Conservation (phyloP, 2,329 filamentous ascomycete species). For the Fusarium mangiferae region DNA sequence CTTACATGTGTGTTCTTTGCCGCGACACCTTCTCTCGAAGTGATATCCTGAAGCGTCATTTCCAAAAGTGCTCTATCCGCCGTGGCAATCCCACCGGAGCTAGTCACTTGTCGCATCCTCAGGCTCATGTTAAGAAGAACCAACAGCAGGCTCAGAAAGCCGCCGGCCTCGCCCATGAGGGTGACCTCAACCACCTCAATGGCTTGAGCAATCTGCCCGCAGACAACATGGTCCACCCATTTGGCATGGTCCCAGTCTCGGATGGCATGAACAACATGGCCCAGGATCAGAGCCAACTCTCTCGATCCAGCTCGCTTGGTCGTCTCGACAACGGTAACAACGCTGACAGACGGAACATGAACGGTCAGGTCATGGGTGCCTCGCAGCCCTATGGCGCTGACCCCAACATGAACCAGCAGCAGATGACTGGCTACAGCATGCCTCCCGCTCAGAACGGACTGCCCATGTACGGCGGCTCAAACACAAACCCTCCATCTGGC, state of each 20-base stretch:
- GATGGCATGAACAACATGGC: constrained; percentile 69
- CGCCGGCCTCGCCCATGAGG: constrained; percentile 62
- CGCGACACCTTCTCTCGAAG: constrained; percentile 97
- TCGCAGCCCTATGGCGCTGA: constrained; percentile 68
- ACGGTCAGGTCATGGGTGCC: constrained; percentile 61
- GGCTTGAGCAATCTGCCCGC: constrained; percentile 67
- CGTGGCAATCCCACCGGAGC: constrained; percentile 95
- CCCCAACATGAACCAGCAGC: constrained; percentile 71
- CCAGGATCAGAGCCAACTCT: constrained; percentile 71
- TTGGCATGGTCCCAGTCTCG: constrained; percentile 65
- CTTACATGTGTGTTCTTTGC: constrained; percentile 98
- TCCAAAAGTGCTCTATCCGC: constrained; percentile 97
- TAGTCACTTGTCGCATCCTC: constrained; percentile 92
- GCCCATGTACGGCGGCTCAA: constrained; percentile 70
- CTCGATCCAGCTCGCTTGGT: constrained; percentile 69
- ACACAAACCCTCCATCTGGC: constrained; percentile 69
- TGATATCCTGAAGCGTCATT: constrained; percentile 98
- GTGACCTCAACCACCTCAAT: constrained; percentile 68
- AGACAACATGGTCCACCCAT: constrained; percentile 68
- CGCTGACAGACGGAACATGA: constrained; percentile 67
- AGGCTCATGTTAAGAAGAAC: constrained; percentile 86
- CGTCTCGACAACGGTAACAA: constrained; percentile 65
- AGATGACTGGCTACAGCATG: constrained; percentile 73
- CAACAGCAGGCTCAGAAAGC: constrained; percentile 69
- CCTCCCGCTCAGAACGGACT: constrained; percentile 70